Base-by-base conservation (phyloP, 768 basidiomycete species). In the Leccinum obscurum region DNA sequence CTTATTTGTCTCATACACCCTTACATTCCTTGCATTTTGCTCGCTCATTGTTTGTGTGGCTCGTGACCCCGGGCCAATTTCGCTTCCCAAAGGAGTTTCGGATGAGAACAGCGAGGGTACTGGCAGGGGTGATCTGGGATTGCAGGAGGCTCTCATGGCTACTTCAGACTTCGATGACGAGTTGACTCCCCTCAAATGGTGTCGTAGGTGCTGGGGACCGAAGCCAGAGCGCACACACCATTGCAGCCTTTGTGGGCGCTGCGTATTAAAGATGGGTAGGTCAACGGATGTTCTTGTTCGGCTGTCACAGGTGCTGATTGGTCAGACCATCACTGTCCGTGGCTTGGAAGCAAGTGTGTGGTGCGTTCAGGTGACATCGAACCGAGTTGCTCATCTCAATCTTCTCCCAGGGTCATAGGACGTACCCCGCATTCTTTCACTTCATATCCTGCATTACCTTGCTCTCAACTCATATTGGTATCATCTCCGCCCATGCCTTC, bases 271-370 rank as follows among this genome's bases (percentile, higher is more conserved):
- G 76, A 88, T 92, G 89, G 92, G 91, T 91, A 55, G 58, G 86
- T 8, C 74, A 20, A 44, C 28, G 55, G 28, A 34, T 49, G 17
- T 8, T 15, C 20, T 56, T 6, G 28, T 26, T 54, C 6, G 8
- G 24, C n/a, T 37, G 39, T 54, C 13, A 39, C 17, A 34, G 15
- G 26, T 35, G 17, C 63, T 71, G 48, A 66, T 51, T 55, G 56
- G 50, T 56, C 65, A 93, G 91, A 94, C 71, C 92, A 93, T 67
- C 92, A 94, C 67, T 94, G 92, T 69, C 89, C 87, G 6, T 94
- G 92, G 92, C 75, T 93, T 24, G 92, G 86, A 39, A 76, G 80
- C 51, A 87, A 80, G 69, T 94, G 92, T 72, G 82, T 94, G 59
- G 91, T 90, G 70, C 71, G 88, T 68, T 22, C 20, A 20, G 3